Evolutionary conservation across 768 basidiomycete species (phyloP).

Genomic region (Russula virescens): DNA sequence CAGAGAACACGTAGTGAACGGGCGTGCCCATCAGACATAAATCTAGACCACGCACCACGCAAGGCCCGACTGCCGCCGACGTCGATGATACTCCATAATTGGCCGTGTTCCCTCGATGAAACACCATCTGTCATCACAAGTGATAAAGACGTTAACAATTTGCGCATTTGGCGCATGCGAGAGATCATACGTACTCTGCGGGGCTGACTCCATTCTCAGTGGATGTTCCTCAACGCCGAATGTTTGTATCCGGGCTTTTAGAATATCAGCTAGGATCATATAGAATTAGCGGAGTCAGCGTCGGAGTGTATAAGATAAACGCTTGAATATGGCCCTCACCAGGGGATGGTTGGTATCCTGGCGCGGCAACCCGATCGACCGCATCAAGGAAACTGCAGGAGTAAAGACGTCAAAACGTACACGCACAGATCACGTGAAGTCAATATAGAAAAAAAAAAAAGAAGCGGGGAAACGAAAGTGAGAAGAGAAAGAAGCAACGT

Average conservation of each 20-base stretch:
- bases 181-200: constrained; percentile 19
- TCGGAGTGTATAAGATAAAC: background rate
- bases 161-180: background rate
- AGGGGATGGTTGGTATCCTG: constrained; percentile 47
- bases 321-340: constrained; percentile 34
- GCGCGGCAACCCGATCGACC: constrained; percentile 44
- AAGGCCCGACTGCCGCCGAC: constrained; percentile 57
- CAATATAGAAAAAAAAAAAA: background rate
- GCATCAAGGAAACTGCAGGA: constrained; percentile 51
- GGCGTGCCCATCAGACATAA: background rate
- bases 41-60: constrained; percentile 37
- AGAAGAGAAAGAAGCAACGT: background rate
- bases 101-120: constrained; percentile 29
- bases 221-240: constrained; percentile 60
- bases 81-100: constrained; percentile 61
- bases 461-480: too few relatives aligned
- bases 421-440: background rate
- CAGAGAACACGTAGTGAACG: background rate
- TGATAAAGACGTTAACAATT: background rate
- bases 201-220: constrained; percentile 44
- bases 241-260: constrained; percentile 59
- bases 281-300: background rate
- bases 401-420: background rate
- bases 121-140: background rate
- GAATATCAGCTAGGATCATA: constrained; percentile 46